A percentile compares a stretch with the other conserved stretches of the same genome.
Evolutionary conservation across 1,139 yeast species (phyloP).

Genomic region (Debaryomyces nepalensis): DNA sequence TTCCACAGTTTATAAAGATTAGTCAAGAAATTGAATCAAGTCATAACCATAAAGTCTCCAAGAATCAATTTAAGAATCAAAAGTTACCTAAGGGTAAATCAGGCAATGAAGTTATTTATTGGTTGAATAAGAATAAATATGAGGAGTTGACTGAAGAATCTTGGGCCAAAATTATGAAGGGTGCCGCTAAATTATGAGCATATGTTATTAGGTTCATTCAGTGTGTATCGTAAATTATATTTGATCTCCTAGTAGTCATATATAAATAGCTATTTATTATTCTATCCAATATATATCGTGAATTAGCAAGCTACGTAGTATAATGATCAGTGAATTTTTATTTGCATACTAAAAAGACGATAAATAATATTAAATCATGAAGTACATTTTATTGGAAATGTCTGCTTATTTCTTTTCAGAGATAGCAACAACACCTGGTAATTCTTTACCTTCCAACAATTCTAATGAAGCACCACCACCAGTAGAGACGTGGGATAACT

Average conservation of each 20-base stretch:
- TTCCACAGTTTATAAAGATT: constrained; percentile 82
- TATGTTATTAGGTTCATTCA: too few relatives aligned
- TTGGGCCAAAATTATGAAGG: constrained; percentile 58
- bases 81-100: constrained; percentile 72
- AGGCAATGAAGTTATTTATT: constrained; percentile 66
- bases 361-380: constrained; percentile 8
- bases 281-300: too few relatives aligned
- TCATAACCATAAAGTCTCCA: constrained; percentile 87
- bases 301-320: too few relatives aligned
- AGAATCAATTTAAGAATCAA: constrained; percentile 76
- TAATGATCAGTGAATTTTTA: too few relatives aligned
- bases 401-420: constrained; percentile 59
- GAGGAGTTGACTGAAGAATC: constrained; percentile 58
- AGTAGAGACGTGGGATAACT: constrained; percentile 95
- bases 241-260: not conserved
- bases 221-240: too few relatives aligned
- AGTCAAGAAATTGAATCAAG: constrained; percentile 64
- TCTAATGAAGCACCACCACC: constrained; percentile 99
- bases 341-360: constrained; percentile 1
- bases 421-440: constrained; percentile 95
- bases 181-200: constrained; percentile 42
- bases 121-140: constrained; percentile 65
- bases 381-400: constrained; percentile 2
- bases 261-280: too few relatives aligned
- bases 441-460: constrained; percentile 94